Base-by-base conservation (phyloP, 257 asterid species). In the Coffea canephora region DNA sequence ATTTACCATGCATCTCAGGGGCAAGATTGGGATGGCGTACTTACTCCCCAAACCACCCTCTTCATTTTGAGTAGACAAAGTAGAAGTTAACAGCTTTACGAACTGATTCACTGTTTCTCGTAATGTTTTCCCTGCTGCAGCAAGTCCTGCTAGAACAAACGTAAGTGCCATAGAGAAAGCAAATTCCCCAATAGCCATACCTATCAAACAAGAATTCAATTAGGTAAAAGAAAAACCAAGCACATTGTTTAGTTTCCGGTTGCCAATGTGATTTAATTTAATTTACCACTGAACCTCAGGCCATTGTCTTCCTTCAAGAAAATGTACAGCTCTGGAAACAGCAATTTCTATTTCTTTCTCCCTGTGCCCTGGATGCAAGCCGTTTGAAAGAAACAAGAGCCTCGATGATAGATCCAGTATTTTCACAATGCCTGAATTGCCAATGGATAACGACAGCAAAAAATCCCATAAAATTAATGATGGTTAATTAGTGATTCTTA, bases 1-100 rank as follows among this genome's bases (percentile, higher is more conserved):
- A 34, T 2, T 78, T 87, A 89, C 98, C 98, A 91, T 89, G 90
- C n/a, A n/a, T n/a, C n/a, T n/a, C 85, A 87, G 72, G 94, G 98
- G 85, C 98, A 91, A 43, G 98, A 91, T 78, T 82, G 91, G 86
- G 88, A 83, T n/a, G n/a, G n/a, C n/a, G n/a, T n/a, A n/a, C n/a
- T n/a, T 81, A 91, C 98, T 73, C 97, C 98, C 98, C 97, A n/a
- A 93, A 61, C 97, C 97, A 45, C 97, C 98, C 78, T 91, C 93
- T 80, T 93, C 88, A n/a, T 91, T 90, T 69, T 93, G 98, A 27
- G 79, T 80, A 11, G 90, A 76, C 57, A n/a, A 93, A 64, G 78
- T 77, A 90, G 76, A 93, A 93, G 8, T 88, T 15, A 3, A 85
- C 90, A 0, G 87, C 98, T 55, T 90, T 90, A 0, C 95, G 61